phyloP scores from a whole-genome alignment of 441 rosid species.

The Jatropha multifida region DNA sequence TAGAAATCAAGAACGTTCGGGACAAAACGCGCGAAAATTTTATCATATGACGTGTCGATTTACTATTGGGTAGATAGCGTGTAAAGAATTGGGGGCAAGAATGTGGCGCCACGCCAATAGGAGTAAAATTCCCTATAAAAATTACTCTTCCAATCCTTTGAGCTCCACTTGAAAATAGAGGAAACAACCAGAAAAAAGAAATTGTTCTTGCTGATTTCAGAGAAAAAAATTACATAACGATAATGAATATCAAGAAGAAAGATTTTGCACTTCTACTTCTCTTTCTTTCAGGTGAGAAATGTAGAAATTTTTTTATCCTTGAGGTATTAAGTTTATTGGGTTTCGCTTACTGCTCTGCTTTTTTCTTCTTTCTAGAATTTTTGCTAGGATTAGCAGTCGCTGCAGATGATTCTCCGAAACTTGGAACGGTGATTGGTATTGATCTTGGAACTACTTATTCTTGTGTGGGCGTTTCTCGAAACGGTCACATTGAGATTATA shows the following conservation, averaged over 20 bases:
- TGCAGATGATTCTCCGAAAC: conserved; percentile 28
- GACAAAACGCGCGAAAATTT: background rate
- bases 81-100: conserved; percentile 1
- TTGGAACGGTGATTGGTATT: conserved; percentile 55
- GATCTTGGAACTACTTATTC: conserved; percentile 65
- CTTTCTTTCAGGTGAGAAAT: conserved; percentile 32
- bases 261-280: conserved; percentile 19
- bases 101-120: conserved; percentile 18
- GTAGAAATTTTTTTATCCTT: background rate
- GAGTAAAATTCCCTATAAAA: background rate
- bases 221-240: background rate
- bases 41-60: background rate
- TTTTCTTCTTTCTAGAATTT: conserved; percentile 21
- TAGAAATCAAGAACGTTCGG: conserved; percentile 25
- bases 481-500: conserved; percentile 50
- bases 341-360: too few species aligned
- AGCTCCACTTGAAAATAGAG: background rate
- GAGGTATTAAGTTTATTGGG: too few species aligned
- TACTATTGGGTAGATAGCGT: conserved; percentile 24
- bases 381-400: conserved; percentile 30
- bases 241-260: conserved; percentile 28
- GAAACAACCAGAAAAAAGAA: background rate
- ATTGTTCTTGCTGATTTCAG: background rate
- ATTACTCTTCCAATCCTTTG: background rate
- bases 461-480: conserved; percentile 50